A percentile compares a stretch with the other conserved stretches of the same genome.
Evolutionary conservation across 345 rosid genomes (phyloP).

Genomic region (Eucalyptus caleyi): DNA sequence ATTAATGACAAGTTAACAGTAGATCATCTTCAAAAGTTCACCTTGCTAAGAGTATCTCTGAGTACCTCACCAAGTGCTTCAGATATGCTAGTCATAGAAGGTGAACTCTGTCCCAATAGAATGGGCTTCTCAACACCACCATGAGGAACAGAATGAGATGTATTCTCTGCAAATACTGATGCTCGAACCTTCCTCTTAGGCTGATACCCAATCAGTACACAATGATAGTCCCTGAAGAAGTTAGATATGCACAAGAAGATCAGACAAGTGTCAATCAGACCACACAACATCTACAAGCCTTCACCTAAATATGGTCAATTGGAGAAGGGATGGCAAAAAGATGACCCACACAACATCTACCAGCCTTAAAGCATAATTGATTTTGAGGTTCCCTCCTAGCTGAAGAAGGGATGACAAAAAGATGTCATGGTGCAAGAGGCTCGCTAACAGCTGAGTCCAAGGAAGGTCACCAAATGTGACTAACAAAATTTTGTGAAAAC

Average conservation of each 20-base stretch:
- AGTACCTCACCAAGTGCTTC: background rate
- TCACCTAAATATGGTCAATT: background rate
- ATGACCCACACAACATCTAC: background rate
- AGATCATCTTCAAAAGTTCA: conserved; percentile 1
- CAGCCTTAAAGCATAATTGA: background rate
- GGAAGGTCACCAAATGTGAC: background rate
- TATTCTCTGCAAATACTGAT: conserved; percentile 2
- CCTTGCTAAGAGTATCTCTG: conserved; percentile 13
- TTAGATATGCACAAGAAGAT: background rate
- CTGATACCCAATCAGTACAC: conserved; percentile 74
- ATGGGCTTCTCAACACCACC: conserved; percentile 8
- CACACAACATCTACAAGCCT: background rate
- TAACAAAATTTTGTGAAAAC: background rate
- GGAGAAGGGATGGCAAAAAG: background rate
- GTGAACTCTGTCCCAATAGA: conserved; percentile 6
- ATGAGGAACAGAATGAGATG: conserved; percentile 4
- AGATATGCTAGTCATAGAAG: conserved; percentile 9
- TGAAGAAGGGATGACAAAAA: background rate
- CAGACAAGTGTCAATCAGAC: background rate
- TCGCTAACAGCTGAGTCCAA: background rate
- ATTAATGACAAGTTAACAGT: background rate
- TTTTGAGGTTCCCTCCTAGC: background rate
- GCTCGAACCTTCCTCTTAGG: conserved; percentile 27
- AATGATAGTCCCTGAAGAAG: conserved; percentile 63
- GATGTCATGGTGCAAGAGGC: background rate